Evolutionary conservation across 1,284 basidiomycete species (phyloP).

Genomic region (Tetrapyrgos nigripes): DNA sequence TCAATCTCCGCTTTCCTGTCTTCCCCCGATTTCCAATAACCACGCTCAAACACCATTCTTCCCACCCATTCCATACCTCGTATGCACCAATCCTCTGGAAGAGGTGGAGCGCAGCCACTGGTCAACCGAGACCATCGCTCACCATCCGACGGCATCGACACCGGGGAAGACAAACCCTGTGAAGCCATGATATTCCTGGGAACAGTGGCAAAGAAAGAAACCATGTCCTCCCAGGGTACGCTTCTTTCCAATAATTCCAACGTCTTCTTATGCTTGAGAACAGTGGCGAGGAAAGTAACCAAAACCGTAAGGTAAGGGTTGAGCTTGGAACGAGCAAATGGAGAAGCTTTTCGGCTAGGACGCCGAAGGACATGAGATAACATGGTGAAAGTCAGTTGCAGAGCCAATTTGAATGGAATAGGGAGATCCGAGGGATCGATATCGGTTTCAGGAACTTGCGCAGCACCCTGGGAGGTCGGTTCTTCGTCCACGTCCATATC

Average conservation of each 20-base stretch:
- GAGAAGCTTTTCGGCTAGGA: constrained; percentile 65
- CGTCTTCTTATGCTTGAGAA: constrained; percentile 69
- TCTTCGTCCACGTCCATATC: constrained; percentile 75
- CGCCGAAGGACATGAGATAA: constrained; percentile 76
- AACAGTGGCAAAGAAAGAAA: constrained; percentile 68
- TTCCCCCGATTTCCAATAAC: constrained; percentile 85
- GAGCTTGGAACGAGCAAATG: constrained; percentile 62
- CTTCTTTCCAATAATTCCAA: constrained; percentile 72
- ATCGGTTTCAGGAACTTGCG: constrained; percentile 43
- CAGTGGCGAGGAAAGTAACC: constrained; percentile 86
- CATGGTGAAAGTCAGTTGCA: constrained; percentile 83
- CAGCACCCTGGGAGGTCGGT: constrained; percentile 39
- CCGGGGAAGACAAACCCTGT: constrained; percentile 41
- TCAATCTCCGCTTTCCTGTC: constrained; percentile 79
- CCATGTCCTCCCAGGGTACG: constrained; percentile 87
- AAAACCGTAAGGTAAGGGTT: constrained; percentile 91
- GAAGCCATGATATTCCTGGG: constrained; percentile 61
- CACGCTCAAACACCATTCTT: constrained; percentile 86
- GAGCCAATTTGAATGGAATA: constrained; percentile 71
- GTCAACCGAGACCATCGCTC: constrained; percentile 68
- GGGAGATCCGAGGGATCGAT: constrained; percentile 51
- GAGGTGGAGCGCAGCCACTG: constrained; percentile 68
- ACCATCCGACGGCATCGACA: constrained; percentile 19
- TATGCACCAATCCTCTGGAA: constrained; percentile 96
- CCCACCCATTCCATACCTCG: constrained; percentile 96